A percentile compares a stretch with the other conserved stretches of the same genome.
Evolutionary conservation across 495 filamentous ascomycete genomes (phyloP).

Genomic region (Talaromyces nanjingensis): DNA sequence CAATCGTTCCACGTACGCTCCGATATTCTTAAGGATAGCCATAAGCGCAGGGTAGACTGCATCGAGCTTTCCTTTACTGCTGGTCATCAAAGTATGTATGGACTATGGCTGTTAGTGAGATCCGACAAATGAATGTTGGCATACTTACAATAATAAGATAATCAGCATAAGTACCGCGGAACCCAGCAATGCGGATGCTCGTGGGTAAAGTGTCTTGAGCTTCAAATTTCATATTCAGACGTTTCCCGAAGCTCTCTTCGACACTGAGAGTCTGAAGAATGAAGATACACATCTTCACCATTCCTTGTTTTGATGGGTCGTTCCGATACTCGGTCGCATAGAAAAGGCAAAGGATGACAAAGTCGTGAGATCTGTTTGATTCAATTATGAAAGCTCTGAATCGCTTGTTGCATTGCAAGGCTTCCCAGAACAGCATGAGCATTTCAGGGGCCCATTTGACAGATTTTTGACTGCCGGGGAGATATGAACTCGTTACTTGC

Average conservation of each 20-base stretch:
- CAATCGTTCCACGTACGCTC: slow-evolving; percentile 72
- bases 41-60: slow-evolving; percentile 90
- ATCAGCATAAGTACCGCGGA: slow-evolving; percentile 88
- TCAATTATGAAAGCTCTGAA: slow-evolving; percentile 97
- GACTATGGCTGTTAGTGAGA: slow-evolving; percentile 53
- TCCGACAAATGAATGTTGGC: neutral
- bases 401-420: slow-evolving; percentile 93
- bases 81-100: slow-evolving; percentile 85
- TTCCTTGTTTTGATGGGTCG: slow-evolving; percentile 81
- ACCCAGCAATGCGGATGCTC: slow-evolving; percentile 72
- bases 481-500: slow-evolving; percentile 77
- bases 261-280: slow-evolving; percentile 92
- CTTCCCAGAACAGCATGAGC: slow-evolving; percentile 97
- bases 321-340: slow-evolving; percentile 84
- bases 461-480: slow-evolving; percentile 76
- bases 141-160: slow-evolving; percentile 80
- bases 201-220: slow-evolving; percentile 80
- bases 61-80: slow-evolving; percentile 83
- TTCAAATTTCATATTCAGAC: slow-evolving; percentile 83
- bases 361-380: slow-evolving; percentile 88
- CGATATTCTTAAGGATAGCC: slow-evolving; percentile 88
- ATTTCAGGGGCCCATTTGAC: slow-evolving; percentile 92
- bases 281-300: slow-evolving; percentile 95
- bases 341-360: slow-evolving; percentile 82
- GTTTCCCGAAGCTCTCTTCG: slow-evolving; percentile 83